These are phyloP conservation scores for Noccaea caerulescens DNA, from an alignment of 345 rosid genomes.

Conservation along the genomic window DNA sequence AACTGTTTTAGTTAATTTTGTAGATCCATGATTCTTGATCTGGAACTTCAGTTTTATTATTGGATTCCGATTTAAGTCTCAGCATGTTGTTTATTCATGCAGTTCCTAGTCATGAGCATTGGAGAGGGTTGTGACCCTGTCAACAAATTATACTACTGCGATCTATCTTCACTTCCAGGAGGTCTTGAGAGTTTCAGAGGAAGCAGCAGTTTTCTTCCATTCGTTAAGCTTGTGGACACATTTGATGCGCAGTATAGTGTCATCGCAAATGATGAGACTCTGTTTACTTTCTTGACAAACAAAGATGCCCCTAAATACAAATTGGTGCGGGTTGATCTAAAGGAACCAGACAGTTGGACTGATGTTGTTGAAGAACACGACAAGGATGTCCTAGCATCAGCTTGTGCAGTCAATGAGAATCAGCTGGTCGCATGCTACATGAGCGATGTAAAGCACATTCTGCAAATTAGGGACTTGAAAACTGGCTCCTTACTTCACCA, in stretches of 20 bases:
- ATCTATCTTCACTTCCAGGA: slow-evolving; percentile 61
- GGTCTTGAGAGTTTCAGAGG: slow-evolving; percentile 75
- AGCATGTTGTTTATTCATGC: slow-evolving; percentile 43
- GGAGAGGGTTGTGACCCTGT: slow-evolving; percentile 75
- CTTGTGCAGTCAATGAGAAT: slow-evolving; percentile 63
- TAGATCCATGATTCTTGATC: slow-evolving; percentile 9
- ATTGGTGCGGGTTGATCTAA: slow-evolving; percentile 77
- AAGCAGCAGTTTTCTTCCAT: slow-evolving; percentile 62
- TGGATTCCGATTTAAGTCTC: not conserved
- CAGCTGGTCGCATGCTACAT: slow-evolving; percentile 78
- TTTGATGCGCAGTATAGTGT: slow-evolving; percentile 69
- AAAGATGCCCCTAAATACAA: slow-evolving; percentile 89
- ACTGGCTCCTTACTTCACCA: slow-evolving; percentile 80
- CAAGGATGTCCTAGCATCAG: slow-evolving; percentile 81
- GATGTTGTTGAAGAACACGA: slow-evolving; percentile 76
- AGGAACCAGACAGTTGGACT: slow-evolving; percentile 72
- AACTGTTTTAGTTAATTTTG: not conserved
- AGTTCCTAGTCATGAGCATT: slow-evolving; percentile 70
- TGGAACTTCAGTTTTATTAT: slow-evolving; percentile 3
- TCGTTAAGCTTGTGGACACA: slow-evolving; percentile 71
- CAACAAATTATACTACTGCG: slow-evolving; percentile 83
- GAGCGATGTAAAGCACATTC: slow-evolving; percentile 79
- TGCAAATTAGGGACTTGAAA: slow-evolving; percentile 81
- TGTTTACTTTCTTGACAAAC: slow-evolving; percentile 78
- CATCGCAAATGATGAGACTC: slow-evolving; percentile 73